These are phyloP conservation scores for Ganoderma meredithae DNA, from an alignment of 1,284 basidiomycete genomes.

Conservation along the genomic window DNA sequence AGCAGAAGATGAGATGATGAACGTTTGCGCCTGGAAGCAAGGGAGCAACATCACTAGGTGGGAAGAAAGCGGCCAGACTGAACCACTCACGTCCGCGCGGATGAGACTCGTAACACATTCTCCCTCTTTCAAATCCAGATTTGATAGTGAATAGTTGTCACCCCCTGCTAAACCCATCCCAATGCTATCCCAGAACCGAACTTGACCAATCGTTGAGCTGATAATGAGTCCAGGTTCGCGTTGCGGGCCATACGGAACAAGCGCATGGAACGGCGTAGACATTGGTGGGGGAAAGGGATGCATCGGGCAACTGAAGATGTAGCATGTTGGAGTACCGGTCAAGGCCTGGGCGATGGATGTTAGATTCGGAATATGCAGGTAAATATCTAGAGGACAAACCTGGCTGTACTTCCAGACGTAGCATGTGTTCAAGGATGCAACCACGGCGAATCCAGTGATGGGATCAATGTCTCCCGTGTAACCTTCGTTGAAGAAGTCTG, in stretches of 20 bases:
- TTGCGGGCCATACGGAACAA: conserved; percentile 72
- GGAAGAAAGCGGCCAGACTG: not conserved
- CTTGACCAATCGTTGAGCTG: conserved; percentile 65
- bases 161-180: conserved; percentile 85
- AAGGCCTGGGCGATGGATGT: conserved; percentile 53
- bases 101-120: conserved; percentile 72
- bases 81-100: conserved; percentile 65
- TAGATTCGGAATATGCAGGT: not conserved
- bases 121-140: conserved; percentile 59
- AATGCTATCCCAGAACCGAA: conserved; percentile 84
- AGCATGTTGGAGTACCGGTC: conserved; percentile 77
- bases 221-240: conserved; percentile 83
- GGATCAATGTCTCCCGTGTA: conserved; percentile 78
- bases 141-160: conserved; percentile 62
- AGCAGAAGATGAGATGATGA: conserved; percentile 69
- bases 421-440: conserved; percentile 74
- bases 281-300: conserved; percentile 46
- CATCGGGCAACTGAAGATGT: conserved; percentile 77
- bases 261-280: conserved; percentile 66
- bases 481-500: conserved; percentile 73
- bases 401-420: conserved; percentile 86
- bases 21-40: conserved; percentile 62
- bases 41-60: not conserved
- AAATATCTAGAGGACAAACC: conserved; percentile 43
- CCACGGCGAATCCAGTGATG: conserved; percentile 74